Conservation (phyloP, 331 rosid genomes). For the Prunus yedoensis region DNA sequence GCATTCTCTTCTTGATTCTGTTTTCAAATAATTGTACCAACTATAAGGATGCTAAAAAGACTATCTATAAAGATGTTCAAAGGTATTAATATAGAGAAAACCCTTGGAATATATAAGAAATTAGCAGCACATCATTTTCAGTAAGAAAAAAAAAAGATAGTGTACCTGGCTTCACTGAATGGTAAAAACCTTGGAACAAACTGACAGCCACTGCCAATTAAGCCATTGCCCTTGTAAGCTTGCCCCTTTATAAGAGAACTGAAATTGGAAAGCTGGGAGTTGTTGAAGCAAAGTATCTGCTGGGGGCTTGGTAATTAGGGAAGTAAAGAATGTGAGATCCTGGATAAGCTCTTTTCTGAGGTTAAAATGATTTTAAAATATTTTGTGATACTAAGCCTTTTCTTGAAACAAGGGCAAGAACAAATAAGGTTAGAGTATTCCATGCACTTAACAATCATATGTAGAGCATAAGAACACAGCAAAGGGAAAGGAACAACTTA, state of each 20-base stretch:
- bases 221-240: neutral
- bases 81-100: too few relatives aligned
- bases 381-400: conserved; percentile 5
- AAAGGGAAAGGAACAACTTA: neutral
- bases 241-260: conserved; percentile 16
- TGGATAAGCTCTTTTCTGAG: neutral
- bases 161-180: conserved; percentile 15
- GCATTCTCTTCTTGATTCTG: too few relatives aligned
- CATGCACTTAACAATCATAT: neutral
- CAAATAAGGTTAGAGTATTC: neutral
- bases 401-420: conserved; percentile 27
- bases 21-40: too few relatives aligned
- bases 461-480: neutral
- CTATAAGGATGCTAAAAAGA: too few relatives aligned
- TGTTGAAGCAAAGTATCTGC: conserved; percentile 23
- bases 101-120: neutral
- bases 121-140: neutral
- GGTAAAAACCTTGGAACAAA: neutral
- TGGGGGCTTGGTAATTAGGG: conserved; percentile 1
- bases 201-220: neutral
- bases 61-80: too few relatives aligned
- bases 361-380: neutral
- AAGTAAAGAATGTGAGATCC: conserved; percentile 17
- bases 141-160: neutral
- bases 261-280: conserved; percentile 1